Evolutionary conservation across 2,329 filamentous ascomycete species (phyloP), one percentile per base, ranked within the genome.

Genomic region (Cytospora piceae): DNA sequence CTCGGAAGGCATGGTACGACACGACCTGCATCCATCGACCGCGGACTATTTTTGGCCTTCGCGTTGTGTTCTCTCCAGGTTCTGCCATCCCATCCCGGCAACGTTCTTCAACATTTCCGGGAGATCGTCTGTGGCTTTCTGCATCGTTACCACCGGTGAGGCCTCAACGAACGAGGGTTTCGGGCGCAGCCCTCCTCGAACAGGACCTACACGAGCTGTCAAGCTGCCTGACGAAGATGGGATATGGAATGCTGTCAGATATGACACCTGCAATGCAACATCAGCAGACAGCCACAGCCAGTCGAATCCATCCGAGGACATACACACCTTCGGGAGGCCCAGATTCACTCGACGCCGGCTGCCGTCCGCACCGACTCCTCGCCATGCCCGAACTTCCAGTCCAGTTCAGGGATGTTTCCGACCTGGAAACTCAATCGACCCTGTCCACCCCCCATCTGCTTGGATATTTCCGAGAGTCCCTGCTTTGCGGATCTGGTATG

Each of bases 201-300:
- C 37, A 49, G 51, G 49, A 31, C 32, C 37, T 46, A 46, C 39
- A 56, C 29, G 60, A 24, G 32, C 54, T 42, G 27, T 46, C 52
- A 46, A 37, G 34, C 42, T 64, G 51, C 65, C 57, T 27, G 58
- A 52, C 58, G 53, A 61, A 51, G 52, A 37, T 63, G 9, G 53
- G 20, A 37, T 51, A 52, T 34, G 58, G 42, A 57, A 39, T 62
- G 60, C 60, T 61, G 58, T 58, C 58, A 53, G 49, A 34, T 37
- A 42, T 67, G 65, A 67, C 62, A 64, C 17, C 61, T 67, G 54
- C 61, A 65, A 61, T 65, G 46, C 61, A 65, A 60, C 39, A 27
- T 6, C 6, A 24, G 39, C 34, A 29, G 61, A 60, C 52, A 49
- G 53, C 39, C 46, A 59, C 61, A 58, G 51, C 57, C 42, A 32